Conservation (phyloP, 2,329 filamentous ascomycete species). For the Talaromyces albobiverticillius region DNA sequence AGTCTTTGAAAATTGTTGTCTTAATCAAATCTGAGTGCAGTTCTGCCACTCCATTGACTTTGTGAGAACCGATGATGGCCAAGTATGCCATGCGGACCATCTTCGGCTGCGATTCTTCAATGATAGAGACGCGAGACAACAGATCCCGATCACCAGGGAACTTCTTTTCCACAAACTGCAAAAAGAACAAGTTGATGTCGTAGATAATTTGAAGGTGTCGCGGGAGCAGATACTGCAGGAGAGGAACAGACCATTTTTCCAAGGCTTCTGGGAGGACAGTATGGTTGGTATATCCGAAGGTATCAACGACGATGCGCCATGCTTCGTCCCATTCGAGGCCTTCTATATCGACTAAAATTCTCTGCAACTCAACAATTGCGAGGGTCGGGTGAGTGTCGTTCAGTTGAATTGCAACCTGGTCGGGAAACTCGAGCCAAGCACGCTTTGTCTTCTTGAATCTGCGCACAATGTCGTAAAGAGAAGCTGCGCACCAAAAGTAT, state of each 20-base stretch:
- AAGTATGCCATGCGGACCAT: conserved; percentile 97
- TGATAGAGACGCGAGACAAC: conserved; percentile 85
- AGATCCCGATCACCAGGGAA: conserved; percentile 90
- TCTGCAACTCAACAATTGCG: conserved; percentile 91
- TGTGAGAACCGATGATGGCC: conserved; percentile 95
- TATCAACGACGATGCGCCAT: conserved; percentile 75
- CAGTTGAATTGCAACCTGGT: conserved; percentile 93
- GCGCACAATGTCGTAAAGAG: conserved; percentile 91
- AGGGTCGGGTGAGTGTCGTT: conserved; percentile 98
- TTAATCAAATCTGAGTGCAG: conserved; percentile 97
- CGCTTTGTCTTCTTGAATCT: conserved; percentile 97
- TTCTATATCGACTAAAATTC: conserved; percentile 85
- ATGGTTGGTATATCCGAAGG: conserved; percentile 97
- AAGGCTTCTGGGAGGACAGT: conserved; percentile 94
- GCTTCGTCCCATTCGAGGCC: conserved; percentile 90
- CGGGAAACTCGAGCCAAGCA: conserved; percentile 85
- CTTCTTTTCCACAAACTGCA: conserved; percentile 83
- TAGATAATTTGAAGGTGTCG: conserved; percentile 97
- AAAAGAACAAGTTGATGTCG: conserved; percentile 93
- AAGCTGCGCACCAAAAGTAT: conserved; percentile 99
- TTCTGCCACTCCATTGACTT: conserved; percentile 97
- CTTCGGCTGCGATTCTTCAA: conserved; percentile 94
- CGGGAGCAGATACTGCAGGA: conserved; percentile 88
- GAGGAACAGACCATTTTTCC: conserved; percentile 95
- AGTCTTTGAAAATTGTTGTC: conserved; percentile 99